Conservation (phyloP, 2,329 filamentous ascomycete species). For the Zymoseptoria crescenta region DNA sequence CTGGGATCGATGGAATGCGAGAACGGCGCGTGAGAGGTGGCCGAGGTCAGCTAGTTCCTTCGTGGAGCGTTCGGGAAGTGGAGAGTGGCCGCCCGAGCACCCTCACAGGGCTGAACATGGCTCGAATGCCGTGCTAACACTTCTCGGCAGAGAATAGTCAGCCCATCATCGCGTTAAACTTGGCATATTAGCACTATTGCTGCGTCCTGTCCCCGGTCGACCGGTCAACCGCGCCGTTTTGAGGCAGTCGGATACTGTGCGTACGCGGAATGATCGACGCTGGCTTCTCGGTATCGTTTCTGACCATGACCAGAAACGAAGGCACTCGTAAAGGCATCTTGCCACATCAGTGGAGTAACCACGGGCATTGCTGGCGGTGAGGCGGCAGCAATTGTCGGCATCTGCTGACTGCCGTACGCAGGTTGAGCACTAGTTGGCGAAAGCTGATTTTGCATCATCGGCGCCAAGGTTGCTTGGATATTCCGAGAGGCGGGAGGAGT, state of each 20-base stretch:
- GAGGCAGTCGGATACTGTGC: constrained; percentile 9
- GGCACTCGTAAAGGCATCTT: constrained; percentile 38
- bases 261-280: constrained; percentile 20
- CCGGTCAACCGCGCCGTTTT: constrained; percentile 15
- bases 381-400: constrained; percentile 14
- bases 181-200: neutral
- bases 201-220: neutral
- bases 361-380: constrained; percentile 20
- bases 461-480: constrained; percentile 17
- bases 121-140: neutral
- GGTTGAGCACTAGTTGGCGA: constrained; percentile 16
- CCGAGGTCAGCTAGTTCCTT: neutral
- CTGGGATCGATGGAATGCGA: neutral
- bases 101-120: neutral
- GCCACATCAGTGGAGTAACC: constrained; percentile 46
- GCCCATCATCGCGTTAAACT: neutral
- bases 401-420: constrained; percentile 18
- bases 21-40: neutral
- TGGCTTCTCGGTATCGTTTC: constrained; percentile 41
- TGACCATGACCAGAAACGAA: constrained; percentile 31
- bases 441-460: constrained; percentile 32
- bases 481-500: constrained; percentile 32
- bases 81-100: neutral
- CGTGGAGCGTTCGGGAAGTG: neutral
- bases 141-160: neutral